Conservation (phyloP, 2,329 filamentous ascomycete species). For the Zymoseptoria crescenta region DNA sequence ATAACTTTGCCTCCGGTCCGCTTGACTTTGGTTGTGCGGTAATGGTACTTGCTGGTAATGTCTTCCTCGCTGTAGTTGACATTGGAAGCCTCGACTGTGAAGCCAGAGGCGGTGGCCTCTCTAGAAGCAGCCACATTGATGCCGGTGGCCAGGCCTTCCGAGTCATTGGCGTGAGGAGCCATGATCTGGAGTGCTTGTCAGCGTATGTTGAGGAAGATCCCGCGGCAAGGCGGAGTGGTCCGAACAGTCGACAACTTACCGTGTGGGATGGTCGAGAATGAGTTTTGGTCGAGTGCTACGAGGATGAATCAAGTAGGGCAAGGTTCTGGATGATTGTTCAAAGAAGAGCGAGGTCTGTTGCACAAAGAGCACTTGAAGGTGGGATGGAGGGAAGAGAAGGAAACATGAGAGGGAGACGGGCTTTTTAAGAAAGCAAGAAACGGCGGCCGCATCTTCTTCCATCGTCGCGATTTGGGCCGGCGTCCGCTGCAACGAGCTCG, state of each 20-base stretch:
- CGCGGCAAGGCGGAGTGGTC: slow-evolving; percentile 23
- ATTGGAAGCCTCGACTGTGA: slow-evolving; percentile 85
- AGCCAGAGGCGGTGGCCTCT: slow-evolving; percentile 38
- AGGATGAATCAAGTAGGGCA: not conserved
- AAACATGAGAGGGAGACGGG: slow-evolving; percentile 9
- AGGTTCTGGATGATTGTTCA: not conserved
- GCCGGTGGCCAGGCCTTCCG: slow-evolving; percentile 49
- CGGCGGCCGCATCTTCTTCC: slow-evolving; percentile 13
- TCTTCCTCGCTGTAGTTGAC: slow-evolving; percentile 81
- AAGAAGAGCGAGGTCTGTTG: not conserved
- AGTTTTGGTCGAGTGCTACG: not conserved
- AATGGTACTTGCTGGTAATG: slow-evolving; percentile 92
- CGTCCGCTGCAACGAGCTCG: slow-evolving; percentile 16
- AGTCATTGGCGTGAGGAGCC: slow-evolving; percentile 84
- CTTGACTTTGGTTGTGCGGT: slow-evolving; percentile 82
- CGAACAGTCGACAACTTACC: not conserved
- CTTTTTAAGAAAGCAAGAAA: slow-evolving; percentile 10
- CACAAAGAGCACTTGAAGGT: slow-evolving; percentile 2
- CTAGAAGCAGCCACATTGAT: slow-evolving; percentile 13
- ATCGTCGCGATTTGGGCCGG: slow-evolving; percentile 12
- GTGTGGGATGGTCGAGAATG: not conserved
- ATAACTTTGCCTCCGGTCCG: slow-evolving; percentile 67
- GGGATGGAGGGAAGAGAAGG: slow-evolving; percentile 9
- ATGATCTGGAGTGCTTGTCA: slow-evolving; percentile 48
- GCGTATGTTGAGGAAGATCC: not conserved